phyloP scores from a whole-genome alignment of 306 rosid genomes.

The Ceratonia siliqua region DNA sequence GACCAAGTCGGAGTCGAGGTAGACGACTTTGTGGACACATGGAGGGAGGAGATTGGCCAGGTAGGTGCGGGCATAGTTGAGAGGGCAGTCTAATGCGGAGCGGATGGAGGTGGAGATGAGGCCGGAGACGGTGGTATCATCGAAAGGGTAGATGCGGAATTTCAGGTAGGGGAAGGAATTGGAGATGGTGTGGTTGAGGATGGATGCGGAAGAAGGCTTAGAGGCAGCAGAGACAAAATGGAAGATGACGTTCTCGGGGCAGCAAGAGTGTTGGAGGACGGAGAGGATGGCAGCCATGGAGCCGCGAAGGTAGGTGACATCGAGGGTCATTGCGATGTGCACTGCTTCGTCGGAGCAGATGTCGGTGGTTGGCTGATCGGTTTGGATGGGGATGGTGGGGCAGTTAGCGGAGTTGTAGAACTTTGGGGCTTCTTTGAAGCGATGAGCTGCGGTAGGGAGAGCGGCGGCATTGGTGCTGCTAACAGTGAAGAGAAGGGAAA shows the following conservation, averaged over 20 bases:
- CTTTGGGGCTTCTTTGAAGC: slow-evolving; percentile 88
- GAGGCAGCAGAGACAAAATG: slow-evolving; percentile 73
- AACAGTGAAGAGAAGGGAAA: slow-evolving; percentile 16
- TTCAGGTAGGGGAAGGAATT: slow-evolving; percentile 74
- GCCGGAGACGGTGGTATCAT: slow-evolving; percentile 61
- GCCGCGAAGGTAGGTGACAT: slow-evolving; percentile 83
- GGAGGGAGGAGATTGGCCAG: slow-evolving; percentile 65
- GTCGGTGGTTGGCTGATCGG: too few relatives aligned
- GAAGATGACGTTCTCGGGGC: slow-evolving; percentile 78
- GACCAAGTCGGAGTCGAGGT: slow-evolving; percentile 88
- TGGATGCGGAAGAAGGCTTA: slow-evolving; percentile 24
- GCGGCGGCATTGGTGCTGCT: neutral
- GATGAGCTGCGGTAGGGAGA: slow-evolving; percentile 2
- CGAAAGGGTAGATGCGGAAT: slow-evolving; percentile 77
- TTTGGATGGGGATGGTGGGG: slow-evolving; percentile 16
- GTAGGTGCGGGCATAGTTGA: slow-evolving; percentile 96
- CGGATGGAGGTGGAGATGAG: slow-evolving; percentile 90
- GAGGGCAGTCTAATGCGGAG: slow-evolving; percentile 84
- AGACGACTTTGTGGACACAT: slow-evolving; percentile 59
- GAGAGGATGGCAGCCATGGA: slow-evolving; percentile 95
- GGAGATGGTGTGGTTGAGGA: slow-evolving; percentile 46
- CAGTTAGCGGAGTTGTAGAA: slow-evolving; percentile 80
- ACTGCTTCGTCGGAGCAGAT: slow-evolving; percentile 49
- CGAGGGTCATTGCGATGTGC: slow-evolving; percentile 93
- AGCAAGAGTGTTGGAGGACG: slow-evolving; percentile 90